These are phyloP conservation scores for Polytolypa hystricis DNA, from an alignment of 2,329 filamentous ascomycete species.

Conservation along the genomic window DNA sequence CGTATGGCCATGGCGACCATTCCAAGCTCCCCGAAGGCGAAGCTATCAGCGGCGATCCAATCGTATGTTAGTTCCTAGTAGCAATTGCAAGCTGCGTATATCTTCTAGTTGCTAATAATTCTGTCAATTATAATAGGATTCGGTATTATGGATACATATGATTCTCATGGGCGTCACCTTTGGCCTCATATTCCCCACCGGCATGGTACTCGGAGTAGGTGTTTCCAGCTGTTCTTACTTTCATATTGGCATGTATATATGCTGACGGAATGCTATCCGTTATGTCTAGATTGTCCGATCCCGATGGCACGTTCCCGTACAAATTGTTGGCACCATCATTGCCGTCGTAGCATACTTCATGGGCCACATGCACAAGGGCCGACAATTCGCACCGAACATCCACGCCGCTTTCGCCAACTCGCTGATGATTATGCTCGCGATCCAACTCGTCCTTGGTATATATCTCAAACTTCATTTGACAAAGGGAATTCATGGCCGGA, in stretches of 20 bases:
- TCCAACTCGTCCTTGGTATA: constrained; percentile 67
- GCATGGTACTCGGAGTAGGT: constrained; percentile 87
- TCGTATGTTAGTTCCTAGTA: constrained; percentile 44
- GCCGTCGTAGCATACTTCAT: constrained; percentile 80
- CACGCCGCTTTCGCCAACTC: constrained; percentile 71
- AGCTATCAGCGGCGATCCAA: constrained; percentile 58
- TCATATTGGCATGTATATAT: constrained; percentile 7
- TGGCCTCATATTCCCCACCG: constrained; percentile 82
- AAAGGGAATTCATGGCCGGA: constrained; percentile 66
- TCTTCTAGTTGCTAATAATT: neutral
- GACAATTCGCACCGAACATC: constrained; percentile 71
- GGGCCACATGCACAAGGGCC: constrained; percentile 79
- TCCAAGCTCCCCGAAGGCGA: constrained; percentile 56
- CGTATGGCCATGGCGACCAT: constrained; percentile 43
- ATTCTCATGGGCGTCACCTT: constrained; percentile 77
- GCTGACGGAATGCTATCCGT: constrained; percentile 7
- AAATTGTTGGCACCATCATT: constrained; percentile 62
- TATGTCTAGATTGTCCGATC: constrained; percentile 64
- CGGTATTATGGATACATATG: constrained; percentile 88
- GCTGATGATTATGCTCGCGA: constrained; percentile 66
- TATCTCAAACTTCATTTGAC: constrained; percentile 87
- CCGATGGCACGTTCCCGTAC: constrained; percentile 87
- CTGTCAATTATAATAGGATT: constrained; percentile 42
- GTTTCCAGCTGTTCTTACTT: neutral
- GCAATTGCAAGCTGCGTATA: neutral